Evolutionary conservation across 192 early-diverging fungal genomes (phyloP).

Genomic region (Funneliformis geosporum): DNA sequence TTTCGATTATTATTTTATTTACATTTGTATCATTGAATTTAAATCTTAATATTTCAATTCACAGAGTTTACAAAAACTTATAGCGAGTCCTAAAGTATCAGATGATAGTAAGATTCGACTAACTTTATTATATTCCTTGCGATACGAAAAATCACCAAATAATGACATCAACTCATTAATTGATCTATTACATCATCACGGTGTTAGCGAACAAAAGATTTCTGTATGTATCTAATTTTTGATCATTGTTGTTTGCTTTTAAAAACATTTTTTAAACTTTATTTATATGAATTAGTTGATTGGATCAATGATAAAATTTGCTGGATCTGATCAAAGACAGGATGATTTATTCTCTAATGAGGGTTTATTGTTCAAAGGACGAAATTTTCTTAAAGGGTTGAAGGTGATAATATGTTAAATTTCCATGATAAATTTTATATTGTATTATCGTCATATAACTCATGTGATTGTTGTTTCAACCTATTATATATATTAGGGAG

Average conservation of each 20-base stretch:
- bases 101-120: constrained; percentile 78
- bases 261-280: neutral
- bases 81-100: constrained; percentile 65
- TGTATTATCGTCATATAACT: neutral
- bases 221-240: constrained; percentile 49
- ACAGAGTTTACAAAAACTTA: constrained; percentile 68
- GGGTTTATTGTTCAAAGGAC: constrained; percentile 80
- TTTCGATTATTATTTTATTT: neutral
- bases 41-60: neutral
- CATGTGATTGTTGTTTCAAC: too few relatives aligned
- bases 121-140: constrained; percentile 84
- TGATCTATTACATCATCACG: constrained; percentile 68
- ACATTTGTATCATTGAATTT: neutral
- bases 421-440: neutral
- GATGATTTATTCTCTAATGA: constrained; percentile 90
- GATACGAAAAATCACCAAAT: constrained; percentile 82
- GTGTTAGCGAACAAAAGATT: constrained; percentile 74
- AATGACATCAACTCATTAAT: constrained; percentile 75
- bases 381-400: constrained; percentile 90
- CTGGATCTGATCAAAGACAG: constrained; percentile 75
- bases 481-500: constrained; percentile 74
- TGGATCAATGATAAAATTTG: constrained; percentile 73
- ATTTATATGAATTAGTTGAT: constrained; percentile 51
- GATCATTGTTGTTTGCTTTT: neutral
- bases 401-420: constrained; percentile 49